Conservation (phyloP, 2,329 filamentous ascomycete genomes). For the Mollisiaceae sp. region DNA sequence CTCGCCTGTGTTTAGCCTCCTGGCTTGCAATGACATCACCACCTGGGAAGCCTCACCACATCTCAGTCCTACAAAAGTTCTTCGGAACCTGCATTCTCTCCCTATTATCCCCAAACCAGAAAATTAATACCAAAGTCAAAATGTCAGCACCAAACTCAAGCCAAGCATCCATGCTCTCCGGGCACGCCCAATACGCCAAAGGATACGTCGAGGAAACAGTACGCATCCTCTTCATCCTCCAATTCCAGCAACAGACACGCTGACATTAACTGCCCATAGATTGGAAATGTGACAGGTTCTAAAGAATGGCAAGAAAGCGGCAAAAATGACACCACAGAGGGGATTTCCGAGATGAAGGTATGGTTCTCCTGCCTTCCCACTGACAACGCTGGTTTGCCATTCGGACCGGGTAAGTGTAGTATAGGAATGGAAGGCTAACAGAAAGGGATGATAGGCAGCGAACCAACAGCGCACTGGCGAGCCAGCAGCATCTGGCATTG, state of each 20-base stretch:
- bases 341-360: slow-evolving; percentile 59
- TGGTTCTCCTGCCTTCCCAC: not conserved
- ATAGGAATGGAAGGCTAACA: slow-evolving; percentile 8
- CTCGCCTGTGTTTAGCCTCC: no score
- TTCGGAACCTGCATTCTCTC: no score
- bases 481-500: slow-evolving; percentile 31
- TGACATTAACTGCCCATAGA: not conserved
- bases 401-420: not conserved
- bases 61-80: no score
- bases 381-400: no score
- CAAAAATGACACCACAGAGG: slow-evolving; percentile 66
- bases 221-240: not conserved
- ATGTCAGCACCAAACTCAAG: slow-evolving; percentile 33
- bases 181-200: slow-evolving; percentile 72
- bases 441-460: slow-evolving; percentile 1
- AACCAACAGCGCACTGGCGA: slow-evolving; percentile 18
- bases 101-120: no score
- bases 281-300: slow-evolving; percentile 64
- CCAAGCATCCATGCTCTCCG: slow-evolving; percentile 61
- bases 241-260: not conserved
- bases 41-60: no score
- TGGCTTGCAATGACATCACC: no score
- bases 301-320: slow-evolving; percentile 68
- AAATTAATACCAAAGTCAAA: not conserved
- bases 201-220: slow-evolving; percentile 62